Conservation (phyloP, 345 rosid genomes). For the Linum lewisii region DNA sequence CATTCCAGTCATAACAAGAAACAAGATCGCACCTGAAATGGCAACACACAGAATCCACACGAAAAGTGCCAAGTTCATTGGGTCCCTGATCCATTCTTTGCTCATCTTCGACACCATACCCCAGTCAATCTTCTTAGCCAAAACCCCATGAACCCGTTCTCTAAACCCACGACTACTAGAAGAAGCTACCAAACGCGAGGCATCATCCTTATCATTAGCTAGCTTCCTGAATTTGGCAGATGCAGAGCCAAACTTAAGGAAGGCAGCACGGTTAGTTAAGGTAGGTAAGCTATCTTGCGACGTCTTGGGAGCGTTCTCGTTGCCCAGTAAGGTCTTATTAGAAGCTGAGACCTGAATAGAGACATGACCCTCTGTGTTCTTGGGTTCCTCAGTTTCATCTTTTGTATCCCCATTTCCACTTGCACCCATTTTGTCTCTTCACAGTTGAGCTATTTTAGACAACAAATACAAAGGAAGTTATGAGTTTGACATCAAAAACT, state of each 20-base stretch:
- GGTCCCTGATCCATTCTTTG: slow-evolving; percentile 66
- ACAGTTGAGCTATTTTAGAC: neutral
- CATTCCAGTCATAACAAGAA: slow-evolving; percentile 97
- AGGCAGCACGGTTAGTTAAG: slow-evolving; percentile 28
- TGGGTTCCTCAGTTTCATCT: slow-evolving; percentile 34
- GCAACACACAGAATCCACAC: slow-evolving; percentile 66
- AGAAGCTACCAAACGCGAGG: slow-evolving; percentile 52
- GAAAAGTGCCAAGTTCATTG: slow-evolving; percentile 77
- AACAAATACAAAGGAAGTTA: neutral
- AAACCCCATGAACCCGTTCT: slow-evolving; percentile 46
- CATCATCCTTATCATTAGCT: slow-evolving; percentile 52
- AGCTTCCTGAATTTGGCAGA: slow-evolving; percentile 55
- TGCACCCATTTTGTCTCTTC: slow-evolving; percentile 30
- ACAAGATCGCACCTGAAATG: slow-evolving; percentile 83
- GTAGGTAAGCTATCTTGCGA: slow-evolving; percentile 13
- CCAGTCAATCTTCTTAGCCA: slow-evolving; percentile 64
- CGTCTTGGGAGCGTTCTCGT: slow-evolving; percentile 24
- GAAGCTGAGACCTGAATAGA: slow-evolving; percentile 41
- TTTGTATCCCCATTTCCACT: slow-evolving; percentile 28
- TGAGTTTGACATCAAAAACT: neutral
- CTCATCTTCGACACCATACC: slow-evolving; percentile 37
- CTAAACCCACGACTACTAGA: slow-evolving; percentile 38
- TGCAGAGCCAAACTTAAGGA: slow-evolving; percentile 59
- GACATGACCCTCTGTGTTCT: slow-evolving; percentile 18
- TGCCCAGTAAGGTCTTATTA: slow-evolving; percentile 30